Percentiles rank a stretch among this genome's conserved stretches.
phyloP scores from a whole-genome alignment of 2,329 filamentous ascomycete species.

The Hysterium pulicare region DNA sequence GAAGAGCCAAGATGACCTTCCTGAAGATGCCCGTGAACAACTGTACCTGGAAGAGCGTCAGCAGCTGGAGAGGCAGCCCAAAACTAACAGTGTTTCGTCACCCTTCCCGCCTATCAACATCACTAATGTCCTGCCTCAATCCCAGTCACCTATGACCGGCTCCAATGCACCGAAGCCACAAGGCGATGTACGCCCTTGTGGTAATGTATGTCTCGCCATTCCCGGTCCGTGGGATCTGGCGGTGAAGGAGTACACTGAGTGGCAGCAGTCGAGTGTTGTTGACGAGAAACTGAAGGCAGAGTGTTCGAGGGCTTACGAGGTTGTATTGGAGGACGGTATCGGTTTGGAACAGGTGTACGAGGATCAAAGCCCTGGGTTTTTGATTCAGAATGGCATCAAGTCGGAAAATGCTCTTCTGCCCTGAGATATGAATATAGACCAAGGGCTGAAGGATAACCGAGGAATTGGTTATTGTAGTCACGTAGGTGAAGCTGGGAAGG shows the following conservation, averaged over 20 bases:
- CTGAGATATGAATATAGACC: no score
- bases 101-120: conserved; percentile 27
- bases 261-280: conserved; percentile 16
- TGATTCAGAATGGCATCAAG: conserved; percentile 27
- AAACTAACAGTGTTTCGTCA: conserved; percentile 11
- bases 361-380: conserved; percentile 29
- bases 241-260: conserved; percentile 11
- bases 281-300: conserved; percentile 10
- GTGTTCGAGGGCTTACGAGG: conserved; percentile 10
- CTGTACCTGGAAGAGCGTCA: conserved; percentile 31
- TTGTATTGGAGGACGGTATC: conserved; percentile 8
- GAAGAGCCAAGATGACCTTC: conserved; percentile 26
- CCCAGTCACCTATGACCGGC: conserved; percentile 4
- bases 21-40: conserved; percentile 27
- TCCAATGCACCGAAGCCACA: conserved; percentile 3
- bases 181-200: conserved; percentile 1
- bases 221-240: conserved; percentile 14
- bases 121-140: conserved; percentile 21
- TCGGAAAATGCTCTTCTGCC: conserved; percentile 24
- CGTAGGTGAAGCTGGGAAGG: no score
- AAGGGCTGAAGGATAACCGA: no score
- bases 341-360: conserved; percentile 23
- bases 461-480: no score
- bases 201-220: conserved; percentile 10
- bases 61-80: conserved; percentile 17